Evolutionary conservation across 139 green algal genomes (phyloP), one percentile per base, ranked within the genome.

Genomic region (Chlorella vulgaris): DNA sequence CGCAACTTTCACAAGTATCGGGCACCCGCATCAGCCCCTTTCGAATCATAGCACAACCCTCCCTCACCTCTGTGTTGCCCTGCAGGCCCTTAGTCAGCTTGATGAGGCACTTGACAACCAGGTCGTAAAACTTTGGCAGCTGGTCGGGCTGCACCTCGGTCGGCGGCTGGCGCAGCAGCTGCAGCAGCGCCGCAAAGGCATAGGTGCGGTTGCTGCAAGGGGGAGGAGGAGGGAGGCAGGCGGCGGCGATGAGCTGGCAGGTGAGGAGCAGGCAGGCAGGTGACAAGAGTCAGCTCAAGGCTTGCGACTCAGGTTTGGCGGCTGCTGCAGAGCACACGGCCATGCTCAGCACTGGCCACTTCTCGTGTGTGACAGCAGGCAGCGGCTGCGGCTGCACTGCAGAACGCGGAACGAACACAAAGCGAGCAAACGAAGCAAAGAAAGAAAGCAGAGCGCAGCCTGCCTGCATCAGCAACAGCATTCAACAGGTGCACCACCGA

Each of bases 81-180:
- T 81, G 76, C 61, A 94, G 87, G 7, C 87, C 83, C 88, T 98
- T 98, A 29, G 95, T 98, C 60, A 96, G 91, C 87, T 98, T 98
- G 82, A 99, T 98, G 10, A 98, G 90, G 93, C 97, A 99, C 86
- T 98, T 98, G 63, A 99, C 93, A 24, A 98, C 90, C 70, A 98
- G 89, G 67, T 98, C 93, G 39, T 86, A 87, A 74, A 95, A 95
- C 88, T 95, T 96, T 47, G 61, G 63, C 28, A 80, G 26, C 53
- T 84, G 5, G 2, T 77, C 69, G 18, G 55, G n/a, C 1, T 15
- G 40, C 50, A 93, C 40, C 51, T 81, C 69, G 19, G 31, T 13
- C 5, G 89, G 88, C 63, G 87, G 84, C 13, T 83, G 58, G 2
- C 89, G 88, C 68, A 98, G 87, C 65, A 98, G 87, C 31, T 73